These are phyloP conservation scores for Sordariomycetes sp. DNA, from an alignment of 2,329 filamentous ascomycete genomes.

Conservation along the genomic window DNA sequence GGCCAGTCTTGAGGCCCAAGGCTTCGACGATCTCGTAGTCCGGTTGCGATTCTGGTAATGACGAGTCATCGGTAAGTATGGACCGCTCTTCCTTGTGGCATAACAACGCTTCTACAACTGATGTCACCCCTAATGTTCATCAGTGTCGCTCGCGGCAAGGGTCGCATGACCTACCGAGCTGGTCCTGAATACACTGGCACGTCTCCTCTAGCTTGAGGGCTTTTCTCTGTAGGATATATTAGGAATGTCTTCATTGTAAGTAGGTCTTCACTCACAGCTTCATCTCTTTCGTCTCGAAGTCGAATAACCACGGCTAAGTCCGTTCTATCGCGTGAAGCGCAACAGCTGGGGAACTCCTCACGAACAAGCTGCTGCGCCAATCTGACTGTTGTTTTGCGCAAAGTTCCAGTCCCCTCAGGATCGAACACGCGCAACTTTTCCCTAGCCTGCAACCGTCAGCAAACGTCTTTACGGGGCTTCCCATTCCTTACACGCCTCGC, in stretches of 20 bases:
- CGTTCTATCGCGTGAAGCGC: background rate
- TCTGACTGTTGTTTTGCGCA: background rate
- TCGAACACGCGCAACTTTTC: background rate
- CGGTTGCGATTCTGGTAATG: too few relatives aligned
- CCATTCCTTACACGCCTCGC: background rate
- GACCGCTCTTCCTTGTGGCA: too few relatives aligned
- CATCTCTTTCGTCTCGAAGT: background rate
- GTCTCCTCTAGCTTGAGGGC: background rate
- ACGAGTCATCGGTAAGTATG: too few relatives aligned
- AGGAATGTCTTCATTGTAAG: background rate
- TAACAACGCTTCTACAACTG: background rate
- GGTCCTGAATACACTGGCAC: background rate
- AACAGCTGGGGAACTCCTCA: background rate
- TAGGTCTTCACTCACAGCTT: background rate
- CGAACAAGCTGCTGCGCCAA: background rate
- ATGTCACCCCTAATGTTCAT: background rate
- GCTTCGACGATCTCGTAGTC: slow-evolving; percentile 1
- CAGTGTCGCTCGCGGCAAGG: background rate
- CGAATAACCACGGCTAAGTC: background rate
- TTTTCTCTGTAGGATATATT: background rate
- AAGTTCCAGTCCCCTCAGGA: background rate
- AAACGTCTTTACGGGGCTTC: background rate
- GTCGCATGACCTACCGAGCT: slow-evolving; percentile 1
- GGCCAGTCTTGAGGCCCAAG: background rate
- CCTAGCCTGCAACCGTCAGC: background rate